Percentiles rank a stretch among this genome's conserved stretches.
phyloP scores from a whole-genome alignment of 225 moss, liverwort and hornwort genomes.

The Physcomitrellopsis africana region DNA sequence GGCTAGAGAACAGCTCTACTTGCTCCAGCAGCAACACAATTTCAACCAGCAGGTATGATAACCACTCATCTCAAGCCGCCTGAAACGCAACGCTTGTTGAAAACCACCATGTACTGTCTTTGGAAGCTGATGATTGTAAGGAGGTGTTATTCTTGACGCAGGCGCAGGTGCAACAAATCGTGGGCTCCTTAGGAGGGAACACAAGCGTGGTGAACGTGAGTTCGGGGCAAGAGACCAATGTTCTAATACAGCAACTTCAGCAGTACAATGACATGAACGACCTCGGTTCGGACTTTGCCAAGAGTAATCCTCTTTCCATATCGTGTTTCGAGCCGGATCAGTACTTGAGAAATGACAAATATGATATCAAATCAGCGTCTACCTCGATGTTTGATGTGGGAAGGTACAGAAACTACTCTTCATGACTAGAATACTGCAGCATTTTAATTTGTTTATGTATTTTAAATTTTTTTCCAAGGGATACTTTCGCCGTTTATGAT shows the following conservation, averaged over 20 bases:
- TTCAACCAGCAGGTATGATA: constrained; percentile 52
- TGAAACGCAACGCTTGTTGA: background rate
- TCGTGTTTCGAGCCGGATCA: constrained; percentile 54
- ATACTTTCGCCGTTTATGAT: no score
- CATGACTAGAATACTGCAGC: no score
- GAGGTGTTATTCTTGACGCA: constrained; percentile 21
- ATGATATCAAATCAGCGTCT: constrained; percentile 49
- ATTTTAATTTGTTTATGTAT: no score
- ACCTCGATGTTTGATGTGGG: constrained; percentile 44
- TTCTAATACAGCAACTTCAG: constrained; percentile 38
- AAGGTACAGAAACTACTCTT: constrained; percentile 34
- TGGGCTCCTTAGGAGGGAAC: constrained; percentile 50
- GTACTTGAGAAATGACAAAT: constrained; percentile 50
- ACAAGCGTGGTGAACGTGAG: constrained; percentile 57
- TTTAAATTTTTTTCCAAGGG: no score
- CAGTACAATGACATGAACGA: constrained; percentile 43
- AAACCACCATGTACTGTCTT: background rate
- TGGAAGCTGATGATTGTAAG: background rate
- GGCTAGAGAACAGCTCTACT: constrained; percentile 52
- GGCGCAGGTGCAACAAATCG: constrained; percentile 58
- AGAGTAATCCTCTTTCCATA: constrained; percentile 38
- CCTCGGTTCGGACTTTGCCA: constrained; percentile 38
- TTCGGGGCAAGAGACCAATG: constrained; percentile 41
- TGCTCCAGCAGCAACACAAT: constrained; percentile 54
- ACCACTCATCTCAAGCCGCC: background rate